phyloP scores from a whole-genome alignment of 73 alveolate genomes.

The Paramecium octaurelia region DNA sequence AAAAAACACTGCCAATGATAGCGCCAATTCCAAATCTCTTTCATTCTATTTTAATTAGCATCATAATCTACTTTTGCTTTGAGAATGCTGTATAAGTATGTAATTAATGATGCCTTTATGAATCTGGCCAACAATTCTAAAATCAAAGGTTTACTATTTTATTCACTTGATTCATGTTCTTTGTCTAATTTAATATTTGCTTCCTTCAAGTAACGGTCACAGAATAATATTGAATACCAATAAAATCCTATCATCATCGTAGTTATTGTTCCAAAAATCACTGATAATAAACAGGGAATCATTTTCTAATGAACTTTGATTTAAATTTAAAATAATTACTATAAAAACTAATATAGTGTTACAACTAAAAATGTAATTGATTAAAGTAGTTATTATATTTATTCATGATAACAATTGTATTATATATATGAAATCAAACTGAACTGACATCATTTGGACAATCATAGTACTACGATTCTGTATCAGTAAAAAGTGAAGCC shows the following conservation, averaged over 20 bases:
- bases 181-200: background rate
- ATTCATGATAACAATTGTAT: background rate
- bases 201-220: background rate
- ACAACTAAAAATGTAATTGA: background rate
- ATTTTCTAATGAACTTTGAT: background rate
- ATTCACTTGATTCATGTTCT: background rate
- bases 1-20: background rate
- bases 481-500: background rate
- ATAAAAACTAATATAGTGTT: background rate
- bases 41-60: background rate
- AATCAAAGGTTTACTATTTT: background rate
- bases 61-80: background rate
- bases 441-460: slow-evolving; percentile 12
- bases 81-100: background rate
- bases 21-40: background rate
- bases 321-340: background rate
- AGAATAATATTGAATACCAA: background rate
- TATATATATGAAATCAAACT: background rate
- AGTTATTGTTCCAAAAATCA: background rate
- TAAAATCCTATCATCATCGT: background rate
- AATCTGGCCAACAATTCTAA: background rate
- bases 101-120: background rate
- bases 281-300: background rate
- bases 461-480: background rate
- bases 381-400: background rate